A percentile compares a stretch with the other conserved stretches of the same genome.
Conservation (phyloP, 352 stramenopile genomes). For the Phytophthora parvispora region DNA sequence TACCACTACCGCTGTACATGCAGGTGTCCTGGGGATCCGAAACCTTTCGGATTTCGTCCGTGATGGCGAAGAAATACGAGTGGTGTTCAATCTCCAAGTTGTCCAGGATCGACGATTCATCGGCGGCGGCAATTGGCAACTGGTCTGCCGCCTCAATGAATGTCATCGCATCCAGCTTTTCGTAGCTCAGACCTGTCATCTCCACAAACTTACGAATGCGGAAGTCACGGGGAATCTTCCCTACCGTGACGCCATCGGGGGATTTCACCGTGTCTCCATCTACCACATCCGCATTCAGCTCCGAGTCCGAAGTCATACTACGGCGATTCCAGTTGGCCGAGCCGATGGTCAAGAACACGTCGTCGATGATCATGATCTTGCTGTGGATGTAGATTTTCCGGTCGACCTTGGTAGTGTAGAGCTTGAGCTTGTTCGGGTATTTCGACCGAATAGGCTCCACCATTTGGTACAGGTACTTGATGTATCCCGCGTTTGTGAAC, state of each 20-base stretch:
- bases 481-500: conserved; percentile 47
- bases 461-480: conserved; percentile 66
- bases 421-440: conserved; percentile 30
- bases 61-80: conserved; percentile 27
- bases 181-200: conserved; percentile 52
- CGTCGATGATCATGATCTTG: conserved; percentile 67
- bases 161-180: conserved; percentile 54
- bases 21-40: conserved; percentile 27
- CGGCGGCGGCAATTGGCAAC: conserved; percentile 7
- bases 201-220: conserved; percentile 74
- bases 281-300: conserved; percentile 64
- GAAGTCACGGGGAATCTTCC: conserved; percentile 56
- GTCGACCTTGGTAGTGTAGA: conserved; percentile 51
- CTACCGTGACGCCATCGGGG: conserved; percentile 39
- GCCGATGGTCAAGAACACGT: conserved; percentile 67
- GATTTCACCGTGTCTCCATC: conserved; percentile 40
- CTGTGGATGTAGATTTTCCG: conserved; percentile 65
- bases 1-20: conserved; percentile 18
- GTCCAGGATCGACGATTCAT: conserved; percentile 43
- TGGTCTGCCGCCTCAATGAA: conserved; percentile 58
- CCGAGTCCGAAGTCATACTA: conserved; percentile 57
- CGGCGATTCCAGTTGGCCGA: conserved; percentile 71
- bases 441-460: conserved; percentile 48
- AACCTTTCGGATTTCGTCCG: conserved; percentile 19
- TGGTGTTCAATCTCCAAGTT: conserved; percentile 23